A percentile compares a stretch with the other conserved stretches of the same genome.
Conservation (phyloP, 306 rosid species). For the Lathyrus oleraceus region DNA sequence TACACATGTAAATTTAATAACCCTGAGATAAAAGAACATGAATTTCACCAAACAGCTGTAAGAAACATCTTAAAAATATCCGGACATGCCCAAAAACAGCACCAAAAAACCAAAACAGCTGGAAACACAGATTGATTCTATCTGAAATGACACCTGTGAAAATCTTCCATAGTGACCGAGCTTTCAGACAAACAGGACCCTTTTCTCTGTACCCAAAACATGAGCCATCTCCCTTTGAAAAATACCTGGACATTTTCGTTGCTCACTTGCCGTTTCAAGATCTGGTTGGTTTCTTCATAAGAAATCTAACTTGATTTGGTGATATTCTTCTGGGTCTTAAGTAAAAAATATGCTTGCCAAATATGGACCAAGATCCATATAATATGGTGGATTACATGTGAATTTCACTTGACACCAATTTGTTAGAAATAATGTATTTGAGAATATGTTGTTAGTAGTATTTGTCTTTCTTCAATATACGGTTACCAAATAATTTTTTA, state of each 20-base stretch:
- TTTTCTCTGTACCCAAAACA: not conserved
- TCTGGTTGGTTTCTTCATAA: not conserved
- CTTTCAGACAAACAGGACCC: not conserved
- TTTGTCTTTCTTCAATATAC: not conserved
- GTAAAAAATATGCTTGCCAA: not conserved
- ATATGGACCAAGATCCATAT: not conserved
- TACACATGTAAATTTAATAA: not conserved
- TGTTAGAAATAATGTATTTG: not conserved
- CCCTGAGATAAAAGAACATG: not conserved
- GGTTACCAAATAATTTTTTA: not conserved
- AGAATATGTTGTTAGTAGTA: not conserved
- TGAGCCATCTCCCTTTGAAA: conserved; percentile 1
- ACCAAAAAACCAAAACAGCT: not conserved
- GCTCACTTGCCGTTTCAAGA: not conserved
- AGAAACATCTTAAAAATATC: not conserved
- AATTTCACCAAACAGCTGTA: not conserved
- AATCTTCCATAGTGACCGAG: not conserved
- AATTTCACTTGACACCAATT: not conserved
- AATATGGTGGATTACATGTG: not conserved
- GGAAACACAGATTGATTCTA: not conserved
- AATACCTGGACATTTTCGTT: not conserved
- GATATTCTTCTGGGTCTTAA: not conserved
- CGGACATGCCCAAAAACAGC: not conserved
- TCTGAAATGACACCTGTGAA: not conserved
- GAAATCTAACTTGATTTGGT: not conserved